A percentile compares a stretch with the other conserved stretches of the same genome.
Conservation (phyloP, 805 yeast species). For the Yueomyces sp. region DNA sequence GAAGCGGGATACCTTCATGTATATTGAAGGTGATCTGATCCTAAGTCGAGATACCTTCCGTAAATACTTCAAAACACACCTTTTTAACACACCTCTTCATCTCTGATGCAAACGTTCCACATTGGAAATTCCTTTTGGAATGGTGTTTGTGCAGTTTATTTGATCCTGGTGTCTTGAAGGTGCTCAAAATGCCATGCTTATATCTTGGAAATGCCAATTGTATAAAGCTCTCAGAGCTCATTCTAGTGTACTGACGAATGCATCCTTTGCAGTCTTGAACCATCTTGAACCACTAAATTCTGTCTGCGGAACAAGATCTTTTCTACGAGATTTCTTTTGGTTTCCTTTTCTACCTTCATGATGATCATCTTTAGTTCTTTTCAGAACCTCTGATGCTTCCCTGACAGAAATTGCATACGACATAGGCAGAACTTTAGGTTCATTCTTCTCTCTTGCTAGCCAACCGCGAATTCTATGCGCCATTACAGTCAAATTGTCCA, state of each 20-base stretch:
- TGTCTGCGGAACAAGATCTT: conserved; percentile 13
- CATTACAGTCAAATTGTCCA: conserved; percentile 14
- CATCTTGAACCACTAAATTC: conserved; percentile 17
- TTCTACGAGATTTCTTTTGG: conserved; percentile 1
- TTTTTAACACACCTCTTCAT: no score
- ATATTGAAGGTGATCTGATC: no score
- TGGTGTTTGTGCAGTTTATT: no score
- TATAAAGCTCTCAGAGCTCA: neutral
- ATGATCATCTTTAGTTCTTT: neutral
- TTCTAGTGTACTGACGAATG: neutral
- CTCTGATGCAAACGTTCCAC: no score
- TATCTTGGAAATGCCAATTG: no score
- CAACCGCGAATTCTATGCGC: conserved; percentile 9
- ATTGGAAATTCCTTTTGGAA: no score
- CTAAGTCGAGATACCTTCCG: no score
- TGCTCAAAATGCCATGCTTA: no score
- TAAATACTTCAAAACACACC: no score
- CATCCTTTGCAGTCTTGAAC: conserved; percentile 7
- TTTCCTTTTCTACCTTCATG: neutral
- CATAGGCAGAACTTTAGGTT: conserved; percentile 14
- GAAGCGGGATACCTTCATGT: no score
- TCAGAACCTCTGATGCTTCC: neutral
- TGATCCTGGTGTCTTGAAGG: no score
- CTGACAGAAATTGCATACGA: conserved; percentile 10
- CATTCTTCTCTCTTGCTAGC: conserved; percentile 10